Evolutionary conservation across 2,329 filamentous ascomycete species (phyloP).

Genomic region (Fusarium sp.): DNA sequence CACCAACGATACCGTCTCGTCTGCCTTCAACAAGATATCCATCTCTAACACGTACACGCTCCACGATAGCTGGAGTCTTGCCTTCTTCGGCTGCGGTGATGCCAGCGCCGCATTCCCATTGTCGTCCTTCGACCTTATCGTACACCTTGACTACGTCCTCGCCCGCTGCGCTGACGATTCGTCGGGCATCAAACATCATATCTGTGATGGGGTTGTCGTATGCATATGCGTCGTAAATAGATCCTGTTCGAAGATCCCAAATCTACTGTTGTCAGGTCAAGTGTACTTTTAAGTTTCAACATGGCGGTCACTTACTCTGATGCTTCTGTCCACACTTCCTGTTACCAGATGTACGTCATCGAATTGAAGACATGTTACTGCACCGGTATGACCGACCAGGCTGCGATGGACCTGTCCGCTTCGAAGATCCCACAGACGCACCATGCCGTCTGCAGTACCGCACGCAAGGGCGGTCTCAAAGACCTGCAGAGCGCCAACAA

Average conservation of each 20-base stretch:
- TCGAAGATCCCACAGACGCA: slow-evolving; percentile 93
- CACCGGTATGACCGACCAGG: slow-evolving; percentile 93
- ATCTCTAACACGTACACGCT: slow-evolving; percentile 90
- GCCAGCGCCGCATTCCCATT: slow-evolving; percentile 96
- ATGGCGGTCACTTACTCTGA: slow-evolving; percentile 76
- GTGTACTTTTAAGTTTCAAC: not conserved
- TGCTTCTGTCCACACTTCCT: slow-evolving; percentile 89
- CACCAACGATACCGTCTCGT: slow-evolving; percentile 85
- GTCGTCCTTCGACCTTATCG: slow-evolving; percentile 93
- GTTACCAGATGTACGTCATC: slow-evolving; percentile 96
- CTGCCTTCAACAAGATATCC: slow-evolving; percentile 94
- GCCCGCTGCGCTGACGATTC: slow-evolving; percentile 89
- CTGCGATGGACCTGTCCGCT: slow-evolving; percentile 98
- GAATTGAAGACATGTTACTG: slow-evolving; percentile 94
- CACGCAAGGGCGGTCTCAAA: slow-evolving; percentile 96
- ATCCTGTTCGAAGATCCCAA: slow-evolving; percentile 96
- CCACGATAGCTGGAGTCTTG: slow-evolving; percentile 75
- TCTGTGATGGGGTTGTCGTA: slow-evolving; percentile 92
- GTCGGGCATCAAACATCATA: slow-evolving; percentile 95
- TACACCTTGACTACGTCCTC: slow-evolving; percentile 98
- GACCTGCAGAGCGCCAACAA: slow-evolving; percentile 93
- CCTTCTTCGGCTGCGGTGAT: slow-evolving; percentile 74
- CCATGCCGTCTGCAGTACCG: slow-evolving; percentile 97
- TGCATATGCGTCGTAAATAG: slow-evolving; percentile 94
- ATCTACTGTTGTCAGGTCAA: slow-evolving; percentile 70